Evolutionary conservation across 192 early-diverging fungal genomes (phyloP), one percentile per base, ranked within the genome.

Genomic region (Linnemannia exigua): DNA sequence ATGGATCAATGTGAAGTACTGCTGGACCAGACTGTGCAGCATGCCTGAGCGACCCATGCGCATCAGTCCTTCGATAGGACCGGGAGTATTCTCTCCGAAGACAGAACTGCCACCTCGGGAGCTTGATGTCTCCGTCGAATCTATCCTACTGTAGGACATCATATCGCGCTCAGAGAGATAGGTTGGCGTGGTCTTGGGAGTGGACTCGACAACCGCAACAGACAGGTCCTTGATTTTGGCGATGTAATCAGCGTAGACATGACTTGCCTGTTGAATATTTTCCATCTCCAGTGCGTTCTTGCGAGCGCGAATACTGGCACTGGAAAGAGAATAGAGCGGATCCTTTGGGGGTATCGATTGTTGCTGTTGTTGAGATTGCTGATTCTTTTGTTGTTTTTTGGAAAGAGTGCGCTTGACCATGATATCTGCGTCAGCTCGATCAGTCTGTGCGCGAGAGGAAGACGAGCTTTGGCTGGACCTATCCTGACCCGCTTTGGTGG

Each of bases 271-370:
- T 20, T 86, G 84, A 44, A 86, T 86, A 41, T 86, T 86, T 20
- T 80, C 84, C 70, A 72, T 86, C 17, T 86, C 84, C 5, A 80
- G 75, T 20, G 84, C 84, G 58, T 86, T 86, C 67, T 80, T 86
- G 33, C 84, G 84, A 1, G 84, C 84, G 3, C 84, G 84, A 51
- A 86, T 86, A 35, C 84, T 86, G 19, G 84, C 84, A 44, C 84
- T 86, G 9, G 84, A 86, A 4, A 86, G 76, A 6, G 84, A 86
- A 61, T 86, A 86, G 9, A 86, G 74, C 5, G 84, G 84, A 50
- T 86, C 84, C 28, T 83, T 83, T 1, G 67, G 72, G 14, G 20
- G 25, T 35, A 75, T 77, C 8, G 52, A 35, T 38, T 75, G 77
- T 25, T 73, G 46, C 37, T 75, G 61, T 70, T 31, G 38, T 9